Base-by-base conservation (phyloP, 208 protist species). In the Wallacemonas collosoma region DNA sequence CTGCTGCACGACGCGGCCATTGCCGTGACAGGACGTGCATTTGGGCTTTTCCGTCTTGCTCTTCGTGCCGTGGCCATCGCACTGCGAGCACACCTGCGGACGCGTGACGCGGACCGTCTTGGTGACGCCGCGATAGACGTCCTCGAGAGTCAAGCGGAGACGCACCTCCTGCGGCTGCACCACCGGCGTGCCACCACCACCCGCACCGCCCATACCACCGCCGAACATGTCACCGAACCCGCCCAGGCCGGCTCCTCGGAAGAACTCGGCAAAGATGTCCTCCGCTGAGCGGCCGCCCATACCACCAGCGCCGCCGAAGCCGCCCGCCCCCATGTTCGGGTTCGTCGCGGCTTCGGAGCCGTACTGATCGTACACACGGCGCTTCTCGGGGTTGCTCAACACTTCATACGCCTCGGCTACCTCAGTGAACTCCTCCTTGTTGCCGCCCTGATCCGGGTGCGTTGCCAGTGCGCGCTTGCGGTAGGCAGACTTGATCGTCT, bases 331-430 rank as follows among this genome's bases (percentile, higher is more conserved):
- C 75, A 87, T 89, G 65, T 82, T 82, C n/a, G 85, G 83, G 54
- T 94, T 84, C 4, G 81, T 84, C 12, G 88, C 93, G 15, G 89
- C 93, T 64, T 97, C 93, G 39, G 89, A 89, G 2, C 93, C 93
- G 76, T 97, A 97, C 76, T 99, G 90, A 75, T 99, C 99, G 76
- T 99, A 99, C 11, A 99, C 69, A 47, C 92, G 77, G 57, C 92
- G 84, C 82, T 99, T 99, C 58, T 99, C 84, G 9, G 87, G 63
- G 72, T 99, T 98, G 64, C 81, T 94, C 26, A 99, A 89, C 12
- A 99, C 93, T 72, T 99, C 98, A 77, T 99, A 99, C 4, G 99
- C 99, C 79, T 98, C 89, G 26, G 89, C 87, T 12, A 97, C 80
- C 74, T 95, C 87, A 1, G 89, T 83, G 71, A 98, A 98, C 72